A percentile compares a stretch with the other conserved stretches of the same genome.
These are phyloP conservation scores for Paecilomyces fulvus DNA, from an alignment of 2,329 filamentous ascomycete genomes.

Conservation along the genomic window DNA sequence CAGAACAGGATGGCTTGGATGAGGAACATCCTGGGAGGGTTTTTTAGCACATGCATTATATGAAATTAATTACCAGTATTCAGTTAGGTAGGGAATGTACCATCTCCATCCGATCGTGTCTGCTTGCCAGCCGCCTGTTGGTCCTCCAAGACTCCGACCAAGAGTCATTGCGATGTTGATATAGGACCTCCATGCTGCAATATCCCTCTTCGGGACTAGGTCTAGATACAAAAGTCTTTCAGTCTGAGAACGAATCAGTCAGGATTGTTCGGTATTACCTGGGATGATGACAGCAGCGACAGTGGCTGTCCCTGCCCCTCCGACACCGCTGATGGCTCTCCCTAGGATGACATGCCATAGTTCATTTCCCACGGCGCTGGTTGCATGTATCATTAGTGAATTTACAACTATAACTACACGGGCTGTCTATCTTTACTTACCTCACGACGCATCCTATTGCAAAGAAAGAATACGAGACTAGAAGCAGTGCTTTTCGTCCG, in stretches of 20 bases:
- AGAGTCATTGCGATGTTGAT: slow-evolving; percentile 45
- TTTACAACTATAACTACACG: background rate
- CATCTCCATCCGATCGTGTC: slow-evolving; percentile 60
- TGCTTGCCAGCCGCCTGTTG: slow-evolving; percentile 52
- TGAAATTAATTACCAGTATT: background rate
- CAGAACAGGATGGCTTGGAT: slow-evolving; percentile 48
- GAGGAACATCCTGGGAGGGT: slow-evolving; percentile 43
- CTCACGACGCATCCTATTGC: slow-evolving; percentile 37
- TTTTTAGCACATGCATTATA: background rate
- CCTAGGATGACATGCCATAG: slow-evolving; percentile 35
- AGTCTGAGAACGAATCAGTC: background rate
- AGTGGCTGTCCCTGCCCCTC: slow-evolving; percentile 37
- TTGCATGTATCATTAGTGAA: background rate
- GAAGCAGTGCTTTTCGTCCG: slow-evolving; percentile 44
- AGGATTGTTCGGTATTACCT: slow-evolving; percentile 9
- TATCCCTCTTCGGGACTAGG: slow-evolving; percentile 41
- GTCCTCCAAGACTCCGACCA: slow-evolving; percentile 44
- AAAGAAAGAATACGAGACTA: slow-evolving; percentile 45
- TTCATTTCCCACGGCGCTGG: slow-evolving; percentile 27
- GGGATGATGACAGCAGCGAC: slow-evolving; percentile 42
- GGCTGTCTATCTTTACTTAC: slow-evolving; percentile 8
- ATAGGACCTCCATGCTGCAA: slow-evolving; percentile 43
- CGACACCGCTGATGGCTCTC: slow-evolving; percentile 35
- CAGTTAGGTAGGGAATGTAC: slow-evolving; percentile 27
- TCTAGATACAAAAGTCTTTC: slow-evolving; percentile 18